These are phyloP conservation scores for Pichia sp. DNA, from an alignment of 1,139 yeast genomes.

Conservation along the genomic window DNA sequence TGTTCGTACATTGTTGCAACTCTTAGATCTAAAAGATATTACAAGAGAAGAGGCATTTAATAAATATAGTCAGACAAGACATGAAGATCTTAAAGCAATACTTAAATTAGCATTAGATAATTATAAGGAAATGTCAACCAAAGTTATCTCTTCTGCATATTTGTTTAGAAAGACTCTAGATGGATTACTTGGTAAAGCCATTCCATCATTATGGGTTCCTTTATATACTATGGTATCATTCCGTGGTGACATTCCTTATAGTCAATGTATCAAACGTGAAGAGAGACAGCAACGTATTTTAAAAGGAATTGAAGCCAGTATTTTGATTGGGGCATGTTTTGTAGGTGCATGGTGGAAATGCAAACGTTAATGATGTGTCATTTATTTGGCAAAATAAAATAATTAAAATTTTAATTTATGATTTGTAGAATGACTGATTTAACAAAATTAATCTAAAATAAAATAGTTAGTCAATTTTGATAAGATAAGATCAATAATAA, in stretches of 20 bases:
- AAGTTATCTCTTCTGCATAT: slow-evolving; percentile 63
- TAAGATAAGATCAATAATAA: too few relatives aligned
- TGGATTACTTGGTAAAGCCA: slow-evolving; percentile 48
- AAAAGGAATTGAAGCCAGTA: slow-evolving; percentile 20
- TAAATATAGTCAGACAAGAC: slow-evolving; percentile 51
- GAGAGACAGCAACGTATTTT: slow-evolving; percentile 45
- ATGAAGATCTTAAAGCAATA: slow-evolving; percentile 66
- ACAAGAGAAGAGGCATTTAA: slow-evolving; percentile 48
- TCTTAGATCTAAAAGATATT: slow-evolving; percentile 38
- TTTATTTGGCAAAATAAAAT: too few relatives aligned
- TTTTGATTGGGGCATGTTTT: slow-evolving; percentile 11
- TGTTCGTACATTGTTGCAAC: slow-evolving; percentile 57
- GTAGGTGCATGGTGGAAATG: slow-evolving; percentile 7
- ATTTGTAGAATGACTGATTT: too few relatives aligned
- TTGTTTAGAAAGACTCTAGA: slow-evolving; percentile 65
- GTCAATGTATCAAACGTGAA: slow-evolving; percentile 57
- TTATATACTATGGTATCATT: slow-evolving; percentile 90
- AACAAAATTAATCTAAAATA: too few relatives aligned
- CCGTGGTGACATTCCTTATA: slow-evolving; percentile 73
- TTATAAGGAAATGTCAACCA: slow-evolving; percentile 82
- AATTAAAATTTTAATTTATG: too few relatives aligned
- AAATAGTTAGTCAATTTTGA: too few relatives aligned
- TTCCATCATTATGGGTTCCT: slow-evolving; percentile 71
- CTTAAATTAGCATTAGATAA: slow-evolving; percentile 74
- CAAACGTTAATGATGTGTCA: neutral